These are phyloP conservation scores for Coniochaeta prunicola DNA, from an alignment of 2,329 filamentous ascomycete genomes.

Conservation along the genomic window DNA sequence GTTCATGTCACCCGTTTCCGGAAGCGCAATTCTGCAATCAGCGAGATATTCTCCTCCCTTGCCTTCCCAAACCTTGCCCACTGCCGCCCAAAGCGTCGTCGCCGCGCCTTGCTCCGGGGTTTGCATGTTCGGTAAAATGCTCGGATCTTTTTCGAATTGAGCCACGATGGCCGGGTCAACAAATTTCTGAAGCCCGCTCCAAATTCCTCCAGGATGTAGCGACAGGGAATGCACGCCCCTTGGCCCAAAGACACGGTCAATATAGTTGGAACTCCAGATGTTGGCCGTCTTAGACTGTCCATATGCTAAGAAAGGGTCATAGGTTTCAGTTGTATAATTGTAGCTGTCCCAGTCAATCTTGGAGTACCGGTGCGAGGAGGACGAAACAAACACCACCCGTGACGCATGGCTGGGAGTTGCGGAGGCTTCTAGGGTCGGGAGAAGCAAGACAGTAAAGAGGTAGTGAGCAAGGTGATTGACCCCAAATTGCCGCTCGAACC, in stretches of 20 bases:
- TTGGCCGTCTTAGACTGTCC: constrained; percentile 36
- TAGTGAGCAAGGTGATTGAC: too few species aligned
- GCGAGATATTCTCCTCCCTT: constrained; percentile 39
- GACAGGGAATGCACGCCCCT: constrained; percentile 28
- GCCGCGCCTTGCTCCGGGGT: constrained; percentile 37
- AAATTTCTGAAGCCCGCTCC: constrained; percentile 17
- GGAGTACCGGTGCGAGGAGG: too few species aligned
- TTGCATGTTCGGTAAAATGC: constrained; percentile 11
- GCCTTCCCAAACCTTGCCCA: constrained; percentile 32
- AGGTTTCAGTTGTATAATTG: too few species aligned
- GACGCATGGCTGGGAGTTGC: too few species aligned
- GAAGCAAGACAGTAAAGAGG: too few species aligned
- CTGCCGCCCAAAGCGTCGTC: constrained; percentile 36
- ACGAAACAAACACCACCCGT: too few species aligned
- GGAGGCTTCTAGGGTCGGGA: too few species aligned
- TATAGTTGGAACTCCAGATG: constrained; percentile 35
- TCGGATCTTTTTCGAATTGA: constrained; percentile 9
- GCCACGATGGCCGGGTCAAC: constrained; percentile 10
- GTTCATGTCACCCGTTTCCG: too few species aligned
- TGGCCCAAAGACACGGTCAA: constrained; percentile 34
- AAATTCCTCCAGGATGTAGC: constrained; percentile 31
- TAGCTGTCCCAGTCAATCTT: too few species aligned
- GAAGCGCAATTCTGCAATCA: constrained; percentile 20
- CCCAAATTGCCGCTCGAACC: too few species aligned
- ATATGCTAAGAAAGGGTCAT: too few species aligned